Evolutionary conservation across 257 asterid species (phyloP).

Genomic region (Asclepias syriaca): DNA sequence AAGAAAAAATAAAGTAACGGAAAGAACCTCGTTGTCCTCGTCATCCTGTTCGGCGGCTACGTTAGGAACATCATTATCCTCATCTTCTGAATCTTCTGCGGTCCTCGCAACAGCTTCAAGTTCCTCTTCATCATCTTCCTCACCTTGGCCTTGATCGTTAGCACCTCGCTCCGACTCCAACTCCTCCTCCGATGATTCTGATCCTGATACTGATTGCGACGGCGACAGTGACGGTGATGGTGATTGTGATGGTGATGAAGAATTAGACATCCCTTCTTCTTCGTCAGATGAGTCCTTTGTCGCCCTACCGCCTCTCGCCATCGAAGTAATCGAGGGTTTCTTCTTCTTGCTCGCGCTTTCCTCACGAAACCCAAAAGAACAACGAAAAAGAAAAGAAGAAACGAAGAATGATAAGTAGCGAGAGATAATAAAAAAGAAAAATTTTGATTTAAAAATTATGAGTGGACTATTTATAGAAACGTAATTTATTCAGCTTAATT

Average conservation of each 20-base stretch:
- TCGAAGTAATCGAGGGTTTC: constrained; percentile 23
- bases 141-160: constrained; percentile 42
- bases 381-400: not conserved
- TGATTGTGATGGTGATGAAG: constrained; percentile 42
- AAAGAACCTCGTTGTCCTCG: constrained; percentile 57
- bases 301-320: constrained; percentile 41
- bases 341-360: constrained; percentile 6
- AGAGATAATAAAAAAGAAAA: not conserved
- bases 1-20: not conserved
- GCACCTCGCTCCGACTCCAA: constrained; percentile 32
- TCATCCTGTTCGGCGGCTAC: constrained; percentile 42
- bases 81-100: constrained; percentile 73
- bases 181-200: constrained; percentile 66
- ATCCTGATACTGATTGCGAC: constrained; percentile 14
- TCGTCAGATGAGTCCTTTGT: constrained; percentile 36
- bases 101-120: constrained; percentile 88
- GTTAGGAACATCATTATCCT: constrained; percentile 37
- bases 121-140: constrained; percentile 91
- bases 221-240: constrained; percentile 5
- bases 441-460: not conserved
- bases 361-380: not conserved
- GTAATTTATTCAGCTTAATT: too few relatives aligned
- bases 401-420: not conserved
- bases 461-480: not conserved
- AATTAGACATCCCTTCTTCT: constrained; percentile 35